Base-by-base conservation (phyloP, 371 early-diverging fungal genomes). In the Rhizopus microsporus region DNA sequence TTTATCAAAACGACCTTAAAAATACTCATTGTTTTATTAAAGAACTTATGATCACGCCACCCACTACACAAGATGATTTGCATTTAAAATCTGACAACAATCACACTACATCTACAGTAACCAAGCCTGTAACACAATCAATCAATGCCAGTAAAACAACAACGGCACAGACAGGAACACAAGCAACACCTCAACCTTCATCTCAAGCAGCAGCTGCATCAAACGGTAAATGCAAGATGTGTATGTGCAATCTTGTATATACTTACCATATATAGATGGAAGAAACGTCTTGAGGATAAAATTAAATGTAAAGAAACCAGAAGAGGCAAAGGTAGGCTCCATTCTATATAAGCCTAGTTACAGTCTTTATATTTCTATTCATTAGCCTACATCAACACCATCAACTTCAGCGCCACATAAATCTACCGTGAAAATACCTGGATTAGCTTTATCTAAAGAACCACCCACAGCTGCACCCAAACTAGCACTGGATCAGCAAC, bases 401-500 rank as follows among this genome's bases (percentile, higher is more conserved):
- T 23, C 23, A 10, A 42, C 42, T 10, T 10, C 43, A 10, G 7
- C 16, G 10, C n/a, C 46, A 29, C 9, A 7, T 7, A 53, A 52
- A 38, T 29, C 23, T 6, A 23, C 10, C 9, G 40, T 32, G 39
- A 56, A 45, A 37, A 48, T 48, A 29, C 49, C 57, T 39, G 48
- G 57, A 15, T 39, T 56, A 40, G 47, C 48, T 3, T 17, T 56
- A 5, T 48, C 48, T 13, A 56, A 56, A 38, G 57, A 56, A 10
- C 57, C 57, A 13, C 38, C 38, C 12, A 13, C 45, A 5, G 12
- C 34, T 6, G 7, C 15, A 17, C 5, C 56, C 16, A 65, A 39
- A 39, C 31, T 39, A 39, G 32, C 16, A 12, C 40, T 43, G 16
- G 37, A 56, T 42, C 56, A 23, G 5, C 47, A 38, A 23, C 42